Evolutionary conservation across 73 alveolate genomes (phyloP).

Genomic region (Paramecium bursaria): DNA sequence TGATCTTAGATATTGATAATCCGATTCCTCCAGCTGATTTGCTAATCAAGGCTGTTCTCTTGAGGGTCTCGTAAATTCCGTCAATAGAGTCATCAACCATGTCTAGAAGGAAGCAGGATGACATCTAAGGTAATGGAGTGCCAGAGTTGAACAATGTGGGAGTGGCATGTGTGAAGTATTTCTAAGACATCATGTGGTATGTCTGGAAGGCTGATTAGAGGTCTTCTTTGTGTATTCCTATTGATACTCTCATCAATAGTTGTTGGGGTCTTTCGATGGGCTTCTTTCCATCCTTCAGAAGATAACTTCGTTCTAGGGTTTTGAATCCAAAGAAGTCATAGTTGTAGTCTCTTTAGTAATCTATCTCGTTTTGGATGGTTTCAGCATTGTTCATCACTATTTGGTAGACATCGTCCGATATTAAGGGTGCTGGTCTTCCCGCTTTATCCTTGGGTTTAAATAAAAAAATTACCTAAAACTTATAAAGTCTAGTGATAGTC

Average conservation of each 20-base stretch:
- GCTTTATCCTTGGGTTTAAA: slow-evolving; percentile 57
- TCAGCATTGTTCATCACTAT: slow-evolving; percentile 83
- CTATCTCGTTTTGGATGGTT: slow-evolving; percentile 77
- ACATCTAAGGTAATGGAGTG: slow-evolving; percentile 93
- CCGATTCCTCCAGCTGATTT: slow-evolving; percentile 98
- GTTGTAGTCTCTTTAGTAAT: slow-evolving; percentile 85
- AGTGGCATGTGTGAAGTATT: slow-evolving; percentile 94
- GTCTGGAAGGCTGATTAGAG: slow-evolving; percentile 82
- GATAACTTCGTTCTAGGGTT: slow-evolving; percentile 93
- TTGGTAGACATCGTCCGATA: slow-evolving; percentile 80
- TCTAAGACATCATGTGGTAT: slow-evolving; percentile 84
- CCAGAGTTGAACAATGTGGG: slow-evolving; percentile 97
- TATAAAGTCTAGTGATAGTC: slow-evolving; percentile 60
- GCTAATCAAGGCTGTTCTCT: slow-evolving; percentile 89
- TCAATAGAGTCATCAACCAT: slow-evolving; percentile 92
- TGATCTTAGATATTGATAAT: slow-evolving; percentile 86
- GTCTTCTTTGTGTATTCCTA: slow-evolving; percentile 87
- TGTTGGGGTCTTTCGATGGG: slow-evolving; percentile 91
- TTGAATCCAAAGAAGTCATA: slow-evolving; percentile 97
- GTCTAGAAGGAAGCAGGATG: slow-evolving; percentile 85
- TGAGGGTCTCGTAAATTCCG: slow-evolving; percentile 90
- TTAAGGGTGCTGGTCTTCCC: slow-evolving; percentile 79
- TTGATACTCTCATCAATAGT: slow-evolving; percentile 87
- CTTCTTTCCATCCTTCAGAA: slow-evolving; percentile 78
- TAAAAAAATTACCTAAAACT: slow-evolving; percentile 37